A percentile compares a stretch with the other conserved stretches of the same genome.
Conservation (phyloP, 176 grass and related monocot genomes). For the Cenchrus purpureus region DNA sequence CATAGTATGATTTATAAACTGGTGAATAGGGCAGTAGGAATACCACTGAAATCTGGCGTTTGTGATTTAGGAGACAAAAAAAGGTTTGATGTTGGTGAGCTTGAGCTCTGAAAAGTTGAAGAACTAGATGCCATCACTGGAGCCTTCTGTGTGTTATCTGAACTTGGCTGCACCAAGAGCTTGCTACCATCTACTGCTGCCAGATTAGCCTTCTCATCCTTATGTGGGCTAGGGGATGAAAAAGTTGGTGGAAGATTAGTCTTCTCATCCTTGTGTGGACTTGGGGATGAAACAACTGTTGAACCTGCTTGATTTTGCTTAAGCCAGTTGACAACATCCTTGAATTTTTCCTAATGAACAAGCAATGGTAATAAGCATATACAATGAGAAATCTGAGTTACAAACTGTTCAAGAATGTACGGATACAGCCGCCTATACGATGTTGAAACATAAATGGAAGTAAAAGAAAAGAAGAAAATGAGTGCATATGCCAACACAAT, state of each 20-base stretch:
- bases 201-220: conserved; percentile 49
- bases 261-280: conserved; percentile 54
- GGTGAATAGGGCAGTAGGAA: background rate
- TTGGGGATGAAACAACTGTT: conserved; percentile 42
- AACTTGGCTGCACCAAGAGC: conserved; percentile 33
- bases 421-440: background rate
- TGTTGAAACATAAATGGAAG: background rate
- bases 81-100: conserved; percentile 46
- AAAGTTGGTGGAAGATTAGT: background rate
- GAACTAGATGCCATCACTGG: conserved; percentile 32
- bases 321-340: conserved; percentile 98
- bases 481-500: background rate
- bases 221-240: conserved; percentile 45
- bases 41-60: conserved; percentile 50
- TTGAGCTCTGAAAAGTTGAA: conserved; percentile 54
- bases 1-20: conserved; percentile 21
- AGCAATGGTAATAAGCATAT: conserved; percentile 14
- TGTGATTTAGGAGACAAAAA: conserved; percentile 44
- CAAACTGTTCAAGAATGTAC: background rate
- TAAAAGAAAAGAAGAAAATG: background rate
- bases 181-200: conserved; percentile 43
- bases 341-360: conserved; percentile 78
- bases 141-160: conserved; percentile 44
- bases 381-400: conserved; percentile 26
- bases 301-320: conserved; percentile 64